Percentiles rank a stretch among this genome's conserved stretches.
Conservation (phyloP, 768 basidiomycete species). For the Pulveroboletus sp. region DNA sequence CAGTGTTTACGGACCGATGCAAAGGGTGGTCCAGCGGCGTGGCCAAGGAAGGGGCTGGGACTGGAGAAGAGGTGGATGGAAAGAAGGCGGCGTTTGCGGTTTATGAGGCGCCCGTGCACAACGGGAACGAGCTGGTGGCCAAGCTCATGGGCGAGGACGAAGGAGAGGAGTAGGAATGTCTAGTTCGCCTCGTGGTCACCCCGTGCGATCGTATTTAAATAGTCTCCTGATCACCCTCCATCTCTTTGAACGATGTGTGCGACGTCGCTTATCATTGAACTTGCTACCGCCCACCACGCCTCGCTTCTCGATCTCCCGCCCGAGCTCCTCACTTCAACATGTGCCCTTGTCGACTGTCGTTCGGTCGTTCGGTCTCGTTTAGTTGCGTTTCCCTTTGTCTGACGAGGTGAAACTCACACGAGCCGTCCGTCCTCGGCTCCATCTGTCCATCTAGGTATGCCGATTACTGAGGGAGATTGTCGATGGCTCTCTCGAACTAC, state of each 20-base stretch:
- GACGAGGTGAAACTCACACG: neutral
- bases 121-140: constrained; percentile 64
- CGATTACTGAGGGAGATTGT: constrained; percentile 14
- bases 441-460: constrained; percentile 19
- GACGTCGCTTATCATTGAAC: neutral
- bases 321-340: constrained; percentile 12
- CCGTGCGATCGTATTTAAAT: constrained; percentile 1
- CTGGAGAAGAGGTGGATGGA: constrained; percentile 1
- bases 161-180: constrained; percentile 1
- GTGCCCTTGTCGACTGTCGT: constrained; percentile 4
- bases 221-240: neutral
- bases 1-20: constrained; percentile 65
- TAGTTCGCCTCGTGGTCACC: neutral
- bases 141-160: constrained; percentile 54
- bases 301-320: constrained; percentile 13
- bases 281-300: neutral
- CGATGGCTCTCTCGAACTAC: constrained; percentile 30
- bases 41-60: neutral
- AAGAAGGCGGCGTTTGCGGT: constrained; percentile 69
- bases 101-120: constrained; percentile 59
- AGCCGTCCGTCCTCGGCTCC: too few relatives aligned
- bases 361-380: constrained; percentile 10
- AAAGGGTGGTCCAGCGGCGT: constrained; percentile 65
- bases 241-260: neutral
- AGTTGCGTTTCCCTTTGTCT: constrained; percentile 2